Conservation (phyloP, 768 basidiomycete species). For the Auricularia heimuer region DNA sequence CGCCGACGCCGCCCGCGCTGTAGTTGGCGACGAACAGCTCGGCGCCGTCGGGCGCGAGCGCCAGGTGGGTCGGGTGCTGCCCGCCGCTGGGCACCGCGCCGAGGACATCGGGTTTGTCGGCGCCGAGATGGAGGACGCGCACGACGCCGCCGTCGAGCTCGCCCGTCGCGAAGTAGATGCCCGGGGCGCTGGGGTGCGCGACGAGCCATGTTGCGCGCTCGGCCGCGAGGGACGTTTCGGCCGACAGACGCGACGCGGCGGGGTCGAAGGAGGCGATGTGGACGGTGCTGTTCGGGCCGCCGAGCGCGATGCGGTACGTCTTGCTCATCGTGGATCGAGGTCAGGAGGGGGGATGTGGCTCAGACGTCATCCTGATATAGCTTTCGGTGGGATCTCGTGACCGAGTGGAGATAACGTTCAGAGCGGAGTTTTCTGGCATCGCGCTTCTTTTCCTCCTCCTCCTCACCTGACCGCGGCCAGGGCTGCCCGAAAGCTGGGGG, state of each 20-base stretch:
- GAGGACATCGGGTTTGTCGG: slow-evolving; percentile 40
- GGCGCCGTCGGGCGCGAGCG: slow-evolving; percentile 35
- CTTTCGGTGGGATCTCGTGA: no score
- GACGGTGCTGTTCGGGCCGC: slow-evolving; percentile 38
- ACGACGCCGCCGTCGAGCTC: slow-evolving; percentile 61
- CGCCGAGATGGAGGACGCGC: slow-evolving; percentile 47
- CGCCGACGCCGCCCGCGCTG: slow-evolving; percentile 48
- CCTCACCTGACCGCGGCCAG: no score
- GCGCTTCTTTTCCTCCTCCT: no score
- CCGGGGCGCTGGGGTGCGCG: slow-evolving; percentile 42
- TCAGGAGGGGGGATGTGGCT: no score
- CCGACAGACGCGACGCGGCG: slow-evolving; percentile 31
- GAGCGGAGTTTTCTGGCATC: no score
- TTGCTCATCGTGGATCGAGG: no score
- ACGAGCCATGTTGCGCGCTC: slow-evolving; percentile 74
- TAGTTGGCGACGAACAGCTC: slow-evolving; percentile 67
- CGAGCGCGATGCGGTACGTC: not conserved
- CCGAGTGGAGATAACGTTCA: no score
- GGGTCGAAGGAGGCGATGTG: slow-evolving; percentile 58
- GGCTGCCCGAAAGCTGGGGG: no score
- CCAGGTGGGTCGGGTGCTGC: slow-evolving; percentile 52
- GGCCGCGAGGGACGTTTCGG: slow-evolving; percentile 35
- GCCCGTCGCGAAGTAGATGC: slow-evolving; percentile 54
- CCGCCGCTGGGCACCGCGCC: slow-evolving; percentile 45
- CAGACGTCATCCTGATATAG: no score